phyloP scores from a whole-genome alignment of 164 flowering plant species.

The Umbilicus rupestris region DNA sequence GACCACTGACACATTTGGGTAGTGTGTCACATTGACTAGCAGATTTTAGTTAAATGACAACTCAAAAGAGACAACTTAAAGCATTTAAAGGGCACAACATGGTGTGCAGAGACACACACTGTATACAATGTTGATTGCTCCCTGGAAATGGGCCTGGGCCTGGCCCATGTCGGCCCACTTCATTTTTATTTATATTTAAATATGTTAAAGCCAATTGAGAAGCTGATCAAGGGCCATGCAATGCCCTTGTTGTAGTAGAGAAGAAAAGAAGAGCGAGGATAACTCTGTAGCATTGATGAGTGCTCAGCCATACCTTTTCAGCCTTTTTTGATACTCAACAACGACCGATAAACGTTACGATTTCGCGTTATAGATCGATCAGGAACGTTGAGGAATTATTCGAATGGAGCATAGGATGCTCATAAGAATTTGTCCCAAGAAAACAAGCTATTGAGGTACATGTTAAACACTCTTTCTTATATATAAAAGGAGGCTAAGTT shows the following conservation, averaged over 20 bases:
- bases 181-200: not conserved
- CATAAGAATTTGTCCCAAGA: not conserved
- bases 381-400: no score
- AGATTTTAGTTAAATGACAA: not conserved
- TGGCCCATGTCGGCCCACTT: not conserved
- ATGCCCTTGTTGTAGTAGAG: not conserved
- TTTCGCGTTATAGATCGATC: no score
- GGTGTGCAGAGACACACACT: not conserved
- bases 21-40: not conserved
- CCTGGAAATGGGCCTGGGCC: not conserved
- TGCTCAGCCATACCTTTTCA: no score
- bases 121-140: not conserved
- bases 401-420: not conserved
- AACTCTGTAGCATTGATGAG: no score
- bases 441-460: not conserved
- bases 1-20: not conserved
- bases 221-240: not conserved
- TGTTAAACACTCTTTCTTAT: not conserved
- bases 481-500: not conserved
- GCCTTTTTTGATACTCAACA: no score
- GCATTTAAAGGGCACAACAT: not conserved
- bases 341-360: no score
- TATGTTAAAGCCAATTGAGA: not conserved
- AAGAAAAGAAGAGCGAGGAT: no score
- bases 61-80: conserved; percentile 7